Percentiles rank a stretch among this genome's conserved stretches.
These are phyloP conservation scores for Neurospora tetrasperma DNA, from an alignment of 495 filamentous ascomycete species.

Conservation along the genomic window DNA sequence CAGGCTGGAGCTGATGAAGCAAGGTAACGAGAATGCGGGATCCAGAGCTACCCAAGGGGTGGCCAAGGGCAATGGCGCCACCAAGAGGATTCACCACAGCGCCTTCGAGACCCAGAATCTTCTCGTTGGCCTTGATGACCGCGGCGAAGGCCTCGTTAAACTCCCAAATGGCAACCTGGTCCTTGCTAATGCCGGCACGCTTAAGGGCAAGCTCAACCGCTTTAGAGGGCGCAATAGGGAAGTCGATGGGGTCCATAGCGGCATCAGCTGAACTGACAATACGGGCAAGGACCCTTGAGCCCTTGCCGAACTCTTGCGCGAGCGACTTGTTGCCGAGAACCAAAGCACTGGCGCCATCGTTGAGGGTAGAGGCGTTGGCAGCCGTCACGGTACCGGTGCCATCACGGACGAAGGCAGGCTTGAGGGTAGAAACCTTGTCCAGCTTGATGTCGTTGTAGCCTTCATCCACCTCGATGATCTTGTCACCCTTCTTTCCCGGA, in stretches of 20 bases:
- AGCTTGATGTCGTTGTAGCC: slow-evolving; percentile 74
- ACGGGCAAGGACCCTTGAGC: slow-evolving; percentile 67
- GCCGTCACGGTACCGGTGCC: slow-evolving; percentile 87
- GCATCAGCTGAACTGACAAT: slow-evolving; percentile 85
- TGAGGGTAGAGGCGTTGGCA: slow-evolving; percentile 84
- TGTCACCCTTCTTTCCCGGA: slow-evolving; percentile 72
- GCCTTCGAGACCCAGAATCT: slow-evolving; percentile 71
- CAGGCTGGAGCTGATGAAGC: slow-evolving; percentile 79
- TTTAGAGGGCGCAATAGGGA: slow-evolving; percentile 85
- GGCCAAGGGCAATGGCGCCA: slow-evolving; percentile 88
- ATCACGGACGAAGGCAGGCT: slow-evolving; percentile 80
- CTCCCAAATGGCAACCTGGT: slow-evolving; percentile 89
- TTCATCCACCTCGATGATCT: slow-evolving; percentile 70
- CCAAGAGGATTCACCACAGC: slow-evolving; percentile 79
- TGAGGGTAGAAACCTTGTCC: slow-evolving; percentile 75
- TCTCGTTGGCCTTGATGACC: slow-evolving; percentile 89
- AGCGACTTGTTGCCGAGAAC: slow-evolving; percentile 70
- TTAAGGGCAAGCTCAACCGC: slow-evolving; percentile 85
- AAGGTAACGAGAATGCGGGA: slow-evolving; percentile 85
- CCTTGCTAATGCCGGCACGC: slow-evolving; percentile 76
- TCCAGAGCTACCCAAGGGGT: slow-evolving; percentile 88
- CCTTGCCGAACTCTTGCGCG: slow-evolving; percentile 61
- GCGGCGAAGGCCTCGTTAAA: slow-evolving; percentile 98
- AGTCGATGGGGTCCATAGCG: slow-evolving; percentile 87
- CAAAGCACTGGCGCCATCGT: slow-evolving; percentile 88